phyloP scores from a whole-genome alignment of 2,329 filamentous ascomycete species.

The Aspergillus sp. region DNA sequence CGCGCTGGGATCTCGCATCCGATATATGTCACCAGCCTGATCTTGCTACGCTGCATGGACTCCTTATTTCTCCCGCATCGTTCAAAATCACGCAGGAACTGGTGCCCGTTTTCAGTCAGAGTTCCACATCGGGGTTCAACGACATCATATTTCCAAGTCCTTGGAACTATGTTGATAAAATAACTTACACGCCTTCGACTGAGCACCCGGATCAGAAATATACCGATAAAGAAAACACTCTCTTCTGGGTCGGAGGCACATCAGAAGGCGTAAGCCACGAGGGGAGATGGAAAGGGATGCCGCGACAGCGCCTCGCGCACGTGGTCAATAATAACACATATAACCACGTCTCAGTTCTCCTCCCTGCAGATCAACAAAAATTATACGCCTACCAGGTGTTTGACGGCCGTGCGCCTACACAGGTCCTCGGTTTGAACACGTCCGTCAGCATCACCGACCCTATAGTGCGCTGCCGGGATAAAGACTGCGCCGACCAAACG shows the following conservation, averaged over 20 bases:
- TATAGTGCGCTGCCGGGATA: slow-evolving; percentile 54
- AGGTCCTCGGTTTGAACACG: slow-evolving; percentile 54
- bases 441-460: slow-evolving; percentile 62
- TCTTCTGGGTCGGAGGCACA: slow-evolving; percentile 76
- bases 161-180: slow-evolving; percentile 63
- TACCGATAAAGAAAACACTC: slow-evolving; percentile 59
- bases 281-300: slow-evolving; percentile 66
- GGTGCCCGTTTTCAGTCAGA: slow-evolving; percentile 73
- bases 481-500: slow-evolving; percentile 53
- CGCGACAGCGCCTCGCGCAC: slow-evolving; percentile 70
- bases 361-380: slow-evolving; percentile 46
- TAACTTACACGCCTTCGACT: slow-evolving; percentile 51
- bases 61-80: slow-evolving; percentile 66
- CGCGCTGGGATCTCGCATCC: slow-evolving; percentile 63
- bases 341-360: slow-evolving; percentile 53
- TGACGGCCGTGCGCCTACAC: slow-evolving; percentile 29
- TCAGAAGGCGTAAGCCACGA: slow-evolving; percentile 54
- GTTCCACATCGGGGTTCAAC: slow-evolving; percentile 69
- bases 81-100: slow-evolving; percentile 64
- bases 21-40: slow-evolving; percentile 78
- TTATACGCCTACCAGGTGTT: slow-evolving; percentile 60
- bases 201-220: slow-evolving; percentile 57
- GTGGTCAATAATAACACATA: slow-evolving; percentile 60
- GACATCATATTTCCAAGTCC: slow-evolving; percentile 73
- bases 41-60: slow-evolving; percentile 69